phyloP scores from a whole-genome alignment of 768 basidiomycete species.

The Lentinula aciculospora region DNA sequence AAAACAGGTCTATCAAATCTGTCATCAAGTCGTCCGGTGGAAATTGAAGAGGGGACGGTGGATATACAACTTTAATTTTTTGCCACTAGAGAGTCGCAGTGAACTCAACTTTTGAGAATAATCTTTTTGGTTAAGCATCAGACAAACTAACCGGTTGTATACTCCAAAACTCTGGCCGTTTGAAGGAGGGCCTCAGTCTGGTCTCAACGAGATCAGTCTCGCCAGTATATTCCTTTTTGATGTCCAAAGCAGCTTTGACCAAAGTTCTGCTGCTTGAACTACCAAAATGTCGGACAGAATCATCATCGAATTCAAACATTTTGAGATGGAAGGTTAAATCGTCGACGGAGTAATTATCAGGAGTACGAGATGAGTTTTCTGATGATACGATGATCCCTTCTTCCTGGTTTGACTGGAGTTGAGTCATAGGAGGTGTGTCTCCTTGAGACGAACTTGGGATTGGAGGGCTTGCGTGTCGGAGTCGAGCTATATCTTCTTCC shows the following conservation, averaged over 20 bases:
- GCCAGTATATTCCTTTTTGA: slow-evolving; percentile 35
- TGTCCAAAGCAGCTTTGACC: slow-evolving; percentile 30
- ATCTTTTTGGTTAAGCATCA: neutral
- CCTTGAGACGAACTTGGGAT: neutral
- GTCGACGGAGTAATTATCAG: slow-evolving; percentile 13
- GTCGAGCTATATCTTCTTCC: neutral
- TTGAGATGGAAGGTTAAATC: slow-evolving; percentile 23
- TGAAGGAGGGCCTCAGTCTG: neutral
- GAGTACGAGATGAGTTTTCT: neutral
- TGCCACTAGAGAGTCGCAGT: no score
- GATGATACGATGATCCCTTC: neutral
- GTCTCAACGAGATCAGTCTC: neutral
- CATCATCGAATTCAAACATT: slow-evolving; percentile 25
- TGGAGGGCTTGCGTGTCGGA: neutral
- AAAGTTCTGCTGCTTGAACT: slow-evolving; percentile 51
- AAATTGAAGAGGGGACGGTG: neutral
- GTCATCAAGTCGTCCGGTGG: neutral
- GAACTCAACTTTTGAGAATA: no score
- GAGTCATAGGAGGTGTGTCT: neutral
- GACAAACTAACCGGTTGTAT: slow-evolving; percentile 23
- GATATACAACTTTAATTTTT: slow-evolving; percentile 4
- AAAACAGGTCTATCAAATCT: slow-evolving; percentile 42
- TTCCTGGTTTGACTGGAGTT: no score
- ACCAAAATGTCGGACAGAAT: slow-evolving; percentile 42
- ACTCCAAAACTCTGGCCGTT: slow-evolving; percentile 13